A percentile compares a stretch with the other conserved stretches of the same genome.
Evolutionary conservation across 108 stramenopile genomes (phyloP).

Genomic region (Discostella stelligeroides): DNA sequence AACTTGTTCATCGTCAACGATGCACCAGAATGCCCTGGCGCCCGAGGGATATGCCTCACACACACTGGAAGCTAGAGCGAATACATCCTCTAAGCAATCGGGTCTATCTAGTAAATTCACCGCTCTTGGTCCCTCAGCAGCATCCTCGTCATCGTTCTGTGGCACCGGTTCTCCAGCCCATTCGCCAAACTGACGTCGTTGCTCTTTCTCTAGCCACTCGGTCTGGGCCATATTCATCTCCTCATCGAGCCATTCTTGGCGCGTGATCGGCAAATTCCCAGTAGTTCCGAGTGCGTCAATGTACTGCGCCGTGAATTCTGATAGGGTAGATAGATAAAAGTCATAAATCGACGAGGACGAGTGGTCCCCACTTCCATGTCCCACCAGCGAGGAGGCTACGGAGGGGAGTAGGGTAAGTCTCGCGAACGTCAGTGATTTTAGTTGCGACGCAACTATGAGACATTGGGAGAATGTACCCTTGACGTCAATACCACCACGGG

Average conservation of each 20-base stretch:
- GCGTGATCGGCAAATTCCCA: constrained; percentile 70
- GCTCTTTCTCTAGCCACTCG: constrained; percentile 54
- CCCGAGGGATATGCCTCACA: constrained; percentile 64
- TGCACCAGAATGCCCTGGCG: constrained; percentile 66
- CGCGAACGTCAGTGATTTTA: constrained; percentile 77
- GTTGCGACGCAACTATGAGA: constrained; percentile 53
- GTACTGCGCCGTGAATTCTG: constrained; percentile 69
- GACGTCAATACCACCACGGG: constrained; percentile 56
- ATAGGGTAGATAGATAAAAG: constrained; percentile 71
- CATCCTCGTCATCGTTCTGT: constrained; percentile 22
- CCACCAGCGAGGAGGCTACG: constrained; percentile 35
- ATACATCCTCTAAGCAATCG: constrained; percentile 86
- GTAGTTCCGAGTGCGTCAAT: constrained; percentile 57
- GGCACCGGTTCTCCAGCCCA: constrained; percentile 51
- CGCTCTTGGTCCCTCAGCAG: constrained; percentile 50
- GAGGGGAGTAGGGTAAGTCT: constrained; percentile 66
- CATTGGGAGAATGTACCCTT: constrained; percentile 53
- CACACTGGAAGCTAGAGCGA: constrained; percentile 66
- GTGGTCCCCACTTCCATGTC: constrained; percentile 9
- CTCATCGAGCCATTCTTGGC: constrained; percentile 65
- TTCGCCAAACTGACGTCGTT: constrained; percentile 57
- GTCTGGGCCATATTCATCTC: constrained; percentile 66
- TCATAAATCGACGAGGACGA: constrained; percentile 44
- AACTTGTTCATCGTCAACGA: constrained; percentile 22
- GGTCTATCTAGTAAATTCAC: constrained; percentile 80